Evolutionary conservation across 768 basidiomycete species (phyloP).

Genomic region (Leucosporidium creatinivorum): DNA sequence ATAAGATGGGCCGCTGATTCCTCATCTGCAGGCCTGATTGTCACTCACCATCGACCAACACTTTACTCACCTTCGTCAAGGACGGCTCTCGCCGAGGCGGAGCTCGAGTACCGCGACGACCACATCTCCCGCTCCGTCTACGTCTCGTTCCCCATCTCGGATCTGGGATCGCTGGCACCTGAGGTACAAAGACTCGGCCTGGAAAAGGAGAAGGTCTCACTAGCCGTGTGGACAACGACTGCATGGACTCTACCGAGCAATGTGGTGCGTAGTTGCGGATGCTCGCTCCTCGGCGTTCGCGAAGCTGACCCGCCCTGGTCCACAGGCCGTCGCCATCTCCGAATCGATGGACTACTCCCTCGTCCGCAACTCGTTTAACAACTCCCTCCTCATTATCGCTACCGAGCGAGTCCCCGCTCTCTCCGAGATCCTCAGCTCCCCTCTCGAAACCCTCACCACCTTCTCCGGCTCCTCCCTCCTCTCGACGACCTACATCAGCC

Average conservation of each 20-base stretch:
- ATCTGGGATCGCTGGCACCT: constrained; percentile 25
- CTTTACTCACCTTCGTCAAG: constrained; percentile 91
- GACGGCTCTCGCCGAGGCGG: constrained; percentile 91
- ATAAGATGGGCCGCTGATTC: not conserved
- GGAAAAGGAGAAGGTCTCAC: constrained; percentile 42
- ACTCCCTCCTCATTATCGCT: constrained; percentile 42
- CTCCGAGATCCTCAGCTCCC: constrained; percentile 38
- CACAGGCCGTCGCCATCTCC: constrained; percentile 81
- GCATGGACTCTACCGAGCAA: constrained; percentile 96
- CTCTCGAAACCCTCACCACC: constrained; percentile 36
- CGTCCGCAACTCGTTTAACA: constrained; percentile 39
- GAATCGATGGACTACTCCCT: constrained; percentile 61
- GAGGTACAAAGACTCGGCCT: constrained; percentile 4
- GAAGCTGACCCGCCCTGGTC: not conserved
- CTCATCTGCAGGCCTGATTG: constrained; percentile 63
- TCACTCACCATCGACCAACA: constrained; percentile 77
- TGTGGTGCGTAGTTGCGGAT: constrained; percentile 54
- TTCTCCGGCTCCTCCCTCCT: constrained; percentile 51
- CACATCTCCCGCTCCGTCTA: constrained; percentile 84
- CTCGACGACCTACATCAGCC: constrained; percentile 54
- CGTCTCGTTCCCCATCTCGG: constrained; percentile 60
- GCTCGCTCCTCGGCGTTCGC: not conserved
- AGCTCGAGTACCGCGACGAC: constrained; percentile 79
- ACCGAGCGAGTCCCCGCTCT: constrained; percentile 42
- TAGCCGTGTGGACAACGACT: constrained; percentile 94